A percentile compares a stretch with the other conserved stretches of the same genome.
phyloP scores from a whole-genome alignment of 164 flowering plant species.

The Amborella trichopoda region DNA sequence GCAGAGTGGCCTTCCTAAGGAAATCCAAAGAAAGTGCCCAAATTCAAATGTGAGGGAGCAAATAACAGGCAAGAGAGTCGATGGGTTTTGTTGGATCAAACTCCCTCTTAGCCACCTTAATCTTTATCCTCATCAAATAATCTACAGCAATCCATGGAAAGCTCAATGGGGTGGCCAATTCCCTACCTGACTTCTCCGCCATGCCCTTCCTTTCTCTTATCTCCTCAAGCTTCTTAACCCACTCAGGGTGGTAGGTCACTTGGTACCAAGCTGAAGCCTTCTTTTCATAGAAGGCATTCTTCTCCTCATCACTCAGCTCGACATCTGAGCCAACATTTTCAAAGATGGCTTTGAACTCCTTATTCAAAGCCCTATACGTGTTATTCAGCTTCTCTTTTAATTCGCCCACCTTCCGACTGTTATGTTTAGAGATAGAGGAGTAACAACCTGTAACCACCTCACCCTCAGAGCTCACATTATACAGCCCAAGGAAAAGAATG shows the following conservation, averaged over 20 bases:
- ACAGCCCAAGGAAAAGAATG: slow-evolving; percentile 58
- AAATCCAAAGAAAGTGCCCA: slow-evolving; percentile 3
- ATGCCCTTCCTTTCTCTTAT: slow-evolving; percentile 11
- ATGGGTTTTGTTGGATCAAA: slow-evolving; percentile 42
- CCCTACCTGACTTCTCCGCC: slow-evolving; percentile 17
- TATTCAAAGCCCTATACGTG: slow-evolving; percentile 50
- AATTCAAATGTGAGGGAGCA: slow-evolving; percentile 37
- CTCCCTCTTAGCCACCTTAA: slow-evolving; percentile 17
- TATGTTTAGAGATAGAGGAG: slow-evolving; percentile 82
- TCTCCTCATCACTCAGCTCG: slow-evolving; percentile 40
- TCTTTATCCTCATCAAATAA: slow-evolving; percentile 74
- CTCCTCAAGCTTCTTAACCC: slow-evolving; percentile 41
- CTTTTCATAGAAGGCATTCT: slow-evolving; percentile 37
- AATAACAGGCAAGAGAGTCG: slow-evolving; percentile 38
- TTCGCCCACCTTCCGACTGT: slow-evolving; percentile 68
- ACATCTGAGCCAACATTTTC: slow-evolving; percentile 34
- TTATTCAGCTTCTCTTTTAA: slow-evolving; percentile 74
- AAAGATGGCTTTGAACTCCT: slow-evolving; percentile 53
- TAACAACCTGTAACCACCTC: slow-evolving; percentile 85
- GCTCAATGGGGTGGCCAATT: slow-evolving; percentile 36
- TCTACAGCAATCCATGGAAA: slow-evolving; percentile 93
- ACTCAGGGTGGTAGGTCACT: slow-evolving; percentile 70
- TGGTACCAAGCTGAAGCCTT: slow-evolving; percentile 98
- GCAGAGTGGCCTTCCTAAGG: slow-evolving; percentile 62
- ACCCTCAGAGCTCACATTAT: slow-evolving; percentile 66